phyloP scores from a whole-genome alignment of 1,284 basidiomycete genomes.

The Trichosporon coremiiforme region DNA sequence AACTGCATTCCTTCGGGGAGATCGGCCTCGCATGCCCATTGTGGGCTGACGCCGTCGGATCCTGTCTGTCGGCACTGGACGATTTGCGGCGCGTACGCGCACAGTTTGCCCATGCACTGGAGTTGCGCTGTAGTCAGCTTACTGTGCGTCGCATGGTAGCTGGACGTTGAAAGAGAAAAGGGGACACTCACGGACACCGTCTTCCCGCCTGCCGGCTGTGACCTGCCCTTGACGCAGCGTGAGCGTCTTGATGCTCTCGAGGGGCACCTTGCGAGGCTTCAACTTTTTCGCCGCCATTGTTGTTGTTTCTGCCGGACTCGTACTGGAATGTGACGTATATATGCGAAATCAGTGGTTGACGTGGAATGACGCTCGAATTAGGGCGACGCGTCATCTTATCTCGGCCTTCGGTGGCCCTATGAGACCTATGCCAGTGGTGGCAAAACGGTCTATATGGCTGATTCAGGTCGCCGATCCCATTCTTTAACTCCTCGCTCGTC shows the following conservation, averaged over 20 bases:
- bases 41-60: slow-evolving; percentile 70
- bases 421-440: background rate
- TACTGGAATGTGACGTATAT: background rate
- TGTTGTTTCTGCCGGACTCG: no score
- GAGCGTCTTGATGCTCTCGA: slow-evolving; percentile 70
- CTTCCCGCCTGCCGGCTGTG: slow-evolving; percentile 69
- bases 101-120: slow-evolving; percentile 75
- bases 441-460: background rate
- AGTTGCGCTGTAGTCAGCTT: no score
- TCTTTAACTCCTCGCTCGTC: no score
- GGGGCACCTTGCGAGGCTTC: slow-evolving; percentile 58
- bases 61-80: slow-evolving; percentile 80
- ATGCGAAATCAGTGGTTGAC: background rate
- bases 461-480: slow-evolving; percentile 7
- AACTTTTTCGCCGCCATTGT: background rate
- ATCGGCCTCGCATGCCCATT: slow-evolving; percentile 93
- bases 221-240: slow-evolving; percentile 73
- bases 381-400: slow-evolving; percentile 6
- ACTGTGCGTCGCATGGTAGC: no score
- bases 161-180: background rate
- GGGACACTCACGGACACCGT: slow-evolving; percentile 61
- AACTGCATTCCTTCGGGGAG: slow-evolving; percentile 76
- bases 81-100: slow-evolving; percentile 79
- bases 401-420: background rate
- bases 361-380: background rate